Percentiles rank a stretch among this genome's conserved stretches.
These are phyloP conservation scores for Malania oleifera DNA, from an alignment of 164 flowering plant species.

Conservation along the genomic window DNA sequence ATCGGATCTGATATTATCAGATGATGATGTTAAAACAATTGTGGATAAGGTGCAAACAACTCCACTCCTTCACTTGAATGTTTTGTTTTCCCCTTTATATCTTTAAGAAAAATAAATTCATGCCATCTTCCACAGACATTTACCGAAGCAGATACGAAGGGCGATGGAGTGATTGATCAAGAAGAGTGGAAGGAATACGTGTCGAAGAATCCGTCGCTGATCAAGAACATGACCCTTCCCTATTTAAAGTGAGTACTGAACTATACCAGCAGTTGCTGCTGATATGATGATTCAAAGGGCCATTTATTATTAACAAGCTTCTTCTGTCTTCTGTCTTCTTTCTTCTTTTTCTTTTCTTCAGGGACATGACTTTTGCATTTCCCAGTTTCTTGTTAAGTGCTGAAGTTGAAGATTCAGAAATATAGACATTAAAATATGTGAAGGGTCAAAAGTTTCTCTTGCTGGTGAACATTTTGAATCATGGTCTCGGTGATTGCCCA, in stretches of 20 bases:
- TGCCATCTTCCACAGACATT: constrained; percentile 32
- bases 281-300: too few species aligned
- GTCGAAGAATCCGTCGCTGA: constrained; percentile 47
- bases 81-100: background rate
- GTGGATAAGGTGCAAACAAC: constrained; percentile 50
- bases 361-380: too few species aligned
- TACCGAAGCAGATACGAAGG: constrained; percentile 45
- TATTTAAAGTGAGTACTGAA: constrained; percentile 46
- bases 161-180: constrained; percentile 49
- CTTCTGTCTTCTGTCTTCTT: too few species aligned
- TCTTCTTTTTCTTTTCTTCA: too few species aligned
- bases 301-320: too few species aligned
- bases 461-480: too few species aligned
- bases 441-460: too few species aligned
- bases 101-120: background rate
- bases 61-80: background rate
- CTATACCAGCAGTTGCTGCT: background rate
- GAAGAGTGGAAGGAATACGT: constrained; percentile 67
- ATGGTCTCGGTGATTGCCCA: too few species aligned
- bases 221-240: constrained; percentile 69
- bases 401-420: too few species aligned
- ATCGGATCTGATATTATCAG: constrained; percentile 63
- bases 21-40: constrained; percentile 60
- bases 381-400: too few species aligned
- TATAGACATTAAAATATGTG: too few species aligned